Evolutionary conservation across 2,329 filamentous ascomycete genomes (phyloP).

Genomic region (Ceratocystis alfenasii): DNA sequence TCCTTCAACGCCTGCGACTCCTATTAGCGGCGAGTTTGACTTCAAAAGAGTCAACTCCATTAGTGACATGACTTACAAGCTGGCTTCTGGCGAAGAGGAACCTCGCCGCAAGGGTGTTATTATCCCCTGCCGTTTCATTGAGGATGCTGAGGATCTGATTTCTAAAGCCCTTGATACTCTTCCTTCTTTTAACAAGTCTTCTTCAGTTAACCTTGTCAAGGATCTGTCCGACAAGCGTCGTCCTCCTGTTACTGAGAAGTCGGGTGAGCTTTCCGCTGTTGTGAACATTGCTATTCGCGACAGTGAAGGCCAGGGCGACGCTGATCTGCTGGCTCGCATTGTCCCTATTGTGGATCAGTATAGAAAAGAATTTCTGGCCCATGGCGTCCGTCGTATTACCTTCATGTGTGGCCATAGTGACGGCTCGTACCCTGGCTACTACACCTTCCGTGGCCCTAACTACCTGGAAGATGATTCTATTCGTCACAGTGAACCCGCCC

Average conservation of each 20-base stretch:
- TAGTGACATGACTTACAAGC: constrained; percentile 79
- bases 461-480: constrained; percentile 92
- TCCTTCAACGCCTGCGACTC: constrained; percentile 73
- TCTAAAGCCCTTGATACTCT: constrained; percentile 75
- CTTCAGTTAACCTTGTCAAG: constrained; percentile 46
- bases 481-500: constrained; percentile 88
- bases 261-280: constrained; percentile 78
- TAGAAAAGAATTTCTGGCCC: constrained; percentile 71
- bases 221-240: constrained; percentile 65
- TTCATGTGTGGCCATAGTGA: constrained; percentile 95
- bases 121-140: constrained; percentile 81
- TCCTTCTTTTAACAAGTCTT: constrained; percentile 46
- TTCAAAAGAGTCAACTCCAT: constrained; percentile 87
- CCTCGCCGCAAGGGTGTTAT: constrained; percentile 86
- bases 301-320: constrained; percentile 70
- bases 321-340: constrained; percentile 67
- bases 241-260: constrained; percentile 41
- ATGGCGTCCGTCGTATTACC: constrained; percentile 76
- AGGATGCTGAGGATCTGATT: constrained; percentile 83
- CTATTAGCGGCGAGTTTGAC: constrained; percentile 43
- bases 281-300: constrained; percentile 87
- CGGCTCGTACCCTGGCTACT: constrained; percentile 91
- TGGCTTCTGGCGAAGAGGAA: constrained; percentile 57
- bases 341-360: constrained; percentile 61
- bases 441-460: constrained; percentile 86